Evolutionary conservation across 2,329 filamentous ascomycete species (phyloP).

Genomic region (Pezicula radicicola): DNA sequence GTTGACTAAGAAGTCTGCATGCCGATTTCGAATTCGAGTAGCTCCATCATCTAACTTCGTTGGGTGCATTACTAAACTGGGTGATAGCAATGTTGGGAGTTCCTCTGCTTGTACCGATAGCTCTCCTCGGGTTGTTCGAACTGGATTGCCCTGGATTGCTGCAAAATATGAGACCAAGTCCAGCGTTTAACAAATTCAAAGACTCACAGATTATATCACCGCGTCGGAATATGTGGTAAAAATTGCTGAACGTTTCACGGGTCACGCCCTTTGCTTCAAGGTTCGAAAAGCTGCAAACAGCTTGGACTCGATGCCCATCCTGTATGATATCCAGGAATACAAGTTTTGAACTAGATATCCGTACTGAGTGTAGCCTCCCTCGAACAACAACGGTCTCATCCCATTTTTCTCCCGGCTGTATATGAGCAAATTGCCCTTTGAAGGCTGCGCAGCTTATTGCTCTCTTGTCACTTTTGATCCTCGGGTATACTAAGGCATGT

Average conservation of each 20-base stretch:
- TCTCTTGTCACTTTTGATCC: conserved; percentile 33
- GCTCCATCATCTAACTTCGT: conserved; percentile 67
- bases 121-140: conserved; percentile 68
- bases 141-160: conserved; percentile 66
- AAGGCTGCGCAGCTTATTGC: conserved; percentile 31
- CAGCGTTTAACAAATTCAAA: not conserved
- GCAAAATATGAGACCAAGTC: conserved; percentile 11
- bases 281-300: conserved; percentile 67
- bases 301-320: conserved; percentile 70
- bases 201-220: conserved; percentile 82
- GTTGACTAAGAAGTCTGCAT: conserved; percentile 84
- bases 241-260: conserved; percentile 49
- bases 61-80: conserved; percentile 77
- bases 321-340: conserved; percentile 80
- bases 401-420: conserved; percentile 29
- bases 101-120: conserved; percentile 67
- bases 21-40: conserved; percentile 71
- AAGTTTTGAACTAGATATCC: conserved; percentile 71
- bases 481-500: conserved; percentile 53
- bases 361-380: conserved; percentile 74
- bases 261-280: conserved; percentile 31
- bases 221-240: conserved; percentile 65
- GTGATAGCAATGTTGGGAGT: conserved; percentile 71
- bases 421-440: conserved; percentile 27
- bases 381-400: conserved; percentile 16